Evolutionary conservation across 768 basidiomycete genomes (phyloP), one percentile per base, ranked within the genome.

Genomic region (Boletus eberwhitei): DNA sequence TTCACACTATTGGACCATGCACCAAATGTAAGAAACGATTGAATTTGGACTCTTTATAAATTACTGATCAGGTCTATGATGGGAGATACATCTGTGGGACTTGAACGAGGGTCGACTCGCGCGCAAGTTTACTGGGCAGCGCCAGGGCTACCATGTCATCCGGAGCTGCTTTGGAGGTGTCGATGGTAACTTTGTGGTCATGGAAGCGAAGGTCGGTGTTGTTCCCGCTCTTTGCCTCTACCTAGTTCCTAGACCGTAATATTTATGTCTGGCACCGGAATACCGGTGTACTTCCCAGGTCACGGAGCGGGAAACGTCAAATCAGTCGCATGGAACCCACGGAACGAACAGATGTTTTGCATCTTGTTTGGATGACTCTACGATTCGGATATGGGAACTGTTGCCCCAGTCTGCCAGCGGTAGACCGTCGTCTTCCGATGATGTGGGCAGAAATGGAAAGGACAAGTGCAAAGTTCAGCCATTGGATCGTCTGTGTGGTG

Each of bases 211-310:
- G 96, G 96, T 92, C 59, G 49, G 81, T 62, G 35, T 38, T 43
- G 22, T 45, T 12, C 50, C 35, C 37, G 42, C 36, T 26, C 52
- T 49, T 57, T 48, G 38, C 9, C 43, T 62, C 57, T n/a, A 57
- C 58, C 40, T 22, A 36, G 55, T 49, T 32, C 21, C 39, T 67
- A 98, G 97, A 99, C 72, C 84, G 87, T 41, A 89, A 89, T 58
- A 87, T 98, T 42, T 97, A 98, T 74, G 83, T 98, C 35, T 99
- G 96, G 95, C 91, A 98, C 68, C 84, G 89, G 43, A 88, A 92
- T 62, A 87, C 88, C 12, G 89, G 88, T 2, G 75, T 79, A 4
- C 77, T 79, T 99, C 4, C 69, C 81, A 3, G 97, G 97, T 0
- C 96, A 98, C 62, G 86, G 84, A n/a, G 75, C 75, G 53, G 94